Evolutionary conservation across 345 rosid genomes (phyloP).

Genomic region (Eucalyptus albens): DNA sequence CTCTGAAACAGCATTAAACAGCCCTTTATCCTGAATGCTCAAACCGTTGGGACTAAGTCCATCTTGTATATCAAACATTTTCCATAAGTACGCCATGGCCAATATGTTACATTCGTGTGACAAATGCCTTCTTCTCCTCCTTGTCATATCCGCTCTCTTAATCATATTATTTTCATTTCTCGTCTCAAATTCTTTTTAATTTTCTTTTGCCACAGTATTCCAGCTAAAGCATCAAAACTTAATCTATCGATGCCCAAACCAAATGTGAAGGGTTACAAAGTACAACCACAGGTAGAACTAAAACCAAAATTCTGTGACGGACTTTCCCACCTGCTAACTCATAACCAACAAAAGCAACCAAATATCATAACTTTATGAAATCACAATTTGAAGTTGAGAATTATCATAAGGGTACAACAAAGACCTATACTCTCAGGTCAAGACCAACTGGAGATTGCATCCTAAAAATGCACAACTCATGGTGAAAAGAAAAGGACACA

Average conservation of each 20-base stretch:
- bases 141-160: background rate
- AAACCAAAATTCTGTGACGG: background rate
- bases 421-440: background rate
- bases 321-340: background rate
- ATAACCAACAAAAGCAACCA: background rate
- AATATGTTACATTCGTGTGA: background rate
- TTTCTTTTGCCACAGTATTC: background rate
- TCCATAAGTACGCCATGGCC: background rate
- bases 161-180: no score
- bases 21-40: rapidly evolving
- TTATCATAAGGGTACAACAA: background rate
- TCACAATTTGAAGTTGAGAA: no score
- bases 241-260: background rate
- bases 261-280: background rate
- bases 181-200: background rate
- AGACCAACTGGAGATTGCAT: background rate
- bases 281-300: background rate
- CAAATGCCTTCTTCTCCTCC: background rate
- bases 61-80: background rate
- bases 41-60: background rate
- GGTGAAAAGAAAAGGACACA: background rate
- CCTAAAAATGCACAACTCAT: background rate
- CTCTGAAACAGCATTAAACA: background rate
- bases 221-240: background rate
- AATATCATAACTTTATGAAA: background rate